phyloP scores from a whole-genome alignment of 176 grass and related monocot species.

The Carex cristatella region DNA sequence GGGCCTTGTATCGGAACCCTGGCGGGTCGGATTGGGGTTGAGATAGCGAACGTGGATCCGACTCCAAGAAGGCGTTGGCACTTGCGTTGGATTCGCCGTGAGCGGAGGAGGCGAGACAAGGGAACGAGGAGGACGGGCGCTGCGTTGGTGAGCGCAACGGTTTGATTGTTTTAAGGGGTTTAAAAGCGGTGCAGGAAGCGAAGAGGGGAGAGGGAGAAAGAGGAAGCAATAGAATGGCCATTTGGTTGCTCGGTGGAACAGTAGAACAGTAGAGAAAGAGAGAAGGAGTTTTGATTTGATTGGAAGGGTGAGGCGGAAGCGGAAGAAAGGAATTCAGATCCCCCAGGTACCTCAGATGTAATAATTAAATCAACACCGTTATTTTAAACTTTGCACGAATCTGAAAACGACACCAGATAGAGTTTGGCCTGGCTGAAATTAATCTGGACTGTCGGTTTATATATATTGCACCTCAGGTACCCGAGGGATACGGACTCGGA shows the following conservation, averaged over 20 bases:
- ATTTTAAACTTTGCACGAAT: no score
- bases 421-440: no score
- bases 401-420: no score
- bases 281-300: not conserved
- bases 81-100: slow-evolving; percentile 11
- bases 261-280: not conserved
- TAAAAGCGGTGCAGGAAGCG: not conserved
- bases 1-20: not conserved
- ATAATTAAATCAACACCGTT: no score
- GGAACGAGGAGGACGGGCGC: not conserved
- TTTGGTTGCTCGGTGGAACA: not conserved
- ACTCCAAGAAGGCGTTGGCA: slow-evolving; percentile 8
- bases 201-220: not conserved
- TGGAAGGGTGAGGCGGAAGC: not conserved
- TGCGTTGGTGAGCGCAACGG: not conserved
- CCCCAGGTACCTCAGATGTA: no score
- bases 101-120: not conserved
- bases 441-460: no score
- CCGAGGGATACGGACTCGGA: no score
- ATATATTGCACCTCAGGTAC: no score
- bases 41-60: not conserved
- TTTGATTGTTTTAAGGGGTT: not conserved
- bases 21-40: not conserved
- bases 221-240: not conserved
- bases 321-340: no score